Percentiles rank a stretch among this genome's conserved stretches.
Conservation (phyloP, 2,329 filamentous ascomycete species). For the Cercospora citrullina region DNA sequence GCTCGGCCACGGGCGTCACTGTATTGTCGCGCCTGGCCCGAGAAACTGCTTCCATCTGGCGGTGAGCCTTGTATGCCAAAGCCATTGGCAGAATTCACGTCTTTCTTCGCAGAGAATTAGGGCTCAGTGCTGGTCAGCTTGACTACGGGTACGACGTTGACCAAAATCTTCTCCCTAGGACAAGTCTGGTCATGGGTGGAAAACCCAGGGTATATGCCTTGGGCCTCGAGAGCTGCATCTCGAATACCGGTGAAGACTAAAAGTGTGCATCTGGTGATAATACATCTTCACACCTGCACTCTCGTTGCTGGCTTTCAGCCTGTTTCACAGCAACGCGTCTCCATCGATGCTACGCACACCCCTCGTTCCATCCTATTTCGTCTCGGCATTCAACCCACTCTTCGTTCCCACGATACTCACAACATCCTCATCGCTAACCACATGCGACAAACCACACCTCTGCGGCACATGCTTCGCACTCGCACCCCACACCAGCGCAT, state of each 20-base stretch:
- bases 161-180: too few species aligned
- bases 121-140: too few species aligned
- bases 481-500: constrained; percentile 95
- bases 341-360: not conserved
- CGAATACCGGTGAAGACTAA: too few species aligned
- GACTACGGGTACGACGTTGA: too few species aligned
- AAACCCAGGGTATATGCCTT: too few species aligned
- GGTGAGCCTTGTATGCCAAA: not conserved
- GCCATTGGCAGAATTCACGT: too few species aligned
- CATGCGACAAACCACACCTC: constrained; percentile 80
- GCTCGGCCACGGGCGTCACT: not conserved
- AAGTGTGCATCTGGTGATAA: too few species aligned
- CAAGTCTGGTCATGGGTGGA: too few species aligned
- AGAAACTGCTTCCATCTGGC: not conserved
- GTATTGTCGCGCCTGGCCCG: not conserved
- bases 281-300: not conserved
- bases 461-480: constrained; percentile 94
- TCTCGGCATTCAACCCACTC: constrained; percentile 35
- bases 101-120: too few species aligned
- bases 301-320: not conserved
- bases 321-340: not conserved
- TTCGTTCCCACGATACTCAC: constrained; percentile 60
- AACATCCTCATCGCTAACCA: constrained; percentile 70
- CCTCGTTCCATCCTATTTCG: not conserved
- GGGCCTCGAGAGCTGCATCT: too few species aligned